Base-by-base conservation (phyloP, 306 rosid genomes). In the Citrullus amarus region DNA sequence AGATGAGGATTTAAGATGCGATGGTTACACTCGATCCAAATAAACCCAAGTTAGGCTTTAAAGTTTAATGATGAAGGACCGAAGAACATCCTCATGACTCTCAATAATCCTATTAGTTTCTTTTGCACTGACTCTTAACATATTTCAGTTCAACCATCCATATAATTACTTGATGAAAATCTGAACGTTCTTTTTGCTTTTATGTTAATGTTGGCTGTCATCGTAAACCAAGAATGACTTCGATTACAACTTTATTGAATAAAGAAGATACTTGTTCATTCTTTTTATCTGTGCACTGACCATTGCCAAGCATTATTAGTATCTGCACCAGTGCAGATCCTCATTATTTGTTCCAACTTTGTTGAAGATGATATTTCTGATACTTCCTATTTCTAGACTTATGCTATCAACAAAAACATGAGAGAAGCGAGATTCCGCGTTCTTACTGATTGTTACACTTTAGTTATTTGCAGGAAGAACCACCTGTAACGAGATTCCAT, bases 381-480 rank as follows among this genome's bases (percentile, higher is more conserved):
- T 74, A 5, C 4, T 53, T 74, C 18, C 39, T 17, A 51, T 70
- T 66, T 70, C 76, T 22, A 70, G 12, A 46, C 6, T 5, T 14
- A 72, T 72, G 59, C 77, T 6, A 50, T 48, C 25, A 50, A 51
- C 25, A 50, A 72, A 72, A 48, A 15, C 57, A 50, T 28, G 58
- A 34, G 36, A 51, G 12, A 65, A 41, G 17, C 36, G 2, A 65
- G 38, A 54, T 66, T 84, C 57, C 75, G 38, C 53, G 62, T 43
- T 83, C n/a, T 85, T 85, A 83, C 87, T 84, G 55, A 79, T 56
- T 82, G 55, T 84, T 55, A 85, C 30, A 20, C 76, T 76, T 25
- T 75, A 94, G 98, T 43, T 81, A 76, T 80, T 92, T 84, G 88
- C 96, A 79, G 92, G 89, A 71, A 90, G 83, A 82, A 88, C 78